Conservation (phyloP, 73 alveolate genomes). For the Stentor coeruleus region DNA sequence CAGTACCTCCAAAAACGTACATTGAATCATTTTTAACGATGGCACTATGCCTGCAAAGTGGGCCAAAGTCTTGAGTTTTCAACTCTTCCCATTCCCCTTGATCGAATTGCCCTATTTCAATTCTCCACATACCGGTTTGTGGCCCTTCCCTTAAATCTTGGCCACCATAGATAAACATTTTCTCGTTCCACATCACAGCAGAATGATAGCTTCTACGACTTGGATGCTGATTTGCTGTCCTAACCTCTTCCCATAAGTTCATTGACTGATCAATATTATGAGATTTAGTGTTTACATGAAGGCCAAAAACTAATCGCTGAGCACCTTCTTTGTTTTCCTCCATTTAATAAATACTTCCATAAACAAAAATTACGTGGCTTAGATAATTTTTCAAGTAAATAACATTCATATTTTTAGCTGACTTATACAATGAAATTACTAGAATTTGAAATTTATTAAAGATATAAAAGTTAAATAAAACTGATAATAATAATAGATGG, state of each 20-base stretch:
- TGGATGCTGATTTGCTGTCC: conserved; percentile 38
- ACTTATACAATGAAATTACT: too few species aligned
- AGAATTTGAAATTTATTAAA: too few species aligned
- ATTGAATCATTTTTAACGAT: conserved; percentile 34
- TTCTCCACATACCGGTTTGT: conserved; percentile 34
- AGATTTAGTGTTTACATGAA: too few species aligned
- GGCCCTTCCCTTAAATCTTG: conserved; percentile 62
- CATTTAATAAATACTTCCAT: too few species aligned
- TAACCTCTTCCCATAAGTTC: conserved; percentile 44
- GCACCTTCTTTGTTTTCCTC: too few species aligned
- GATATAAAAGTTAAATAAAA: too few species aligned
- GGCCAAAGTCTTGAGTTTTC: conserved; percentile 31
- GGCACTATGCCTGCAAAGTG: conserved; percentile 43
- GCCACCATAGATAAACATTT: conserved; percentile 58
- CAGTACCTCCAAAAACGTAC: conserved; percentile 56
- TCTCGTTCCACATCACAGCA: conserved; percentile 37
- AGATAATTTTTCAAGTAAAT: too few species aligned
- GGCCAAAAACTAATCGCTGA: too few species aligned
- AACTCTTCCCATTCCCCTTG: conserved; percentile 23
- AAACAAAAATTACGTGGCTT: too few species aligned
- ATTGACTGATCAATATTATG: not conserved
- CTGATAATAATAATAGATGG: too few species aligned
- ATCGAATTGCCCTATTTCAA: conserved; percentile 20
- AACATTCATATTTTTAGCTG: too few species aligned
- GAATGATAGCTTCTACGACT: conserved; percentile 55